These are phyloP conservation scores for Saccharomyces eubayanus DNA, from an alignment of 805 yeast genomes.

Conservation along the genomic window DNA sequence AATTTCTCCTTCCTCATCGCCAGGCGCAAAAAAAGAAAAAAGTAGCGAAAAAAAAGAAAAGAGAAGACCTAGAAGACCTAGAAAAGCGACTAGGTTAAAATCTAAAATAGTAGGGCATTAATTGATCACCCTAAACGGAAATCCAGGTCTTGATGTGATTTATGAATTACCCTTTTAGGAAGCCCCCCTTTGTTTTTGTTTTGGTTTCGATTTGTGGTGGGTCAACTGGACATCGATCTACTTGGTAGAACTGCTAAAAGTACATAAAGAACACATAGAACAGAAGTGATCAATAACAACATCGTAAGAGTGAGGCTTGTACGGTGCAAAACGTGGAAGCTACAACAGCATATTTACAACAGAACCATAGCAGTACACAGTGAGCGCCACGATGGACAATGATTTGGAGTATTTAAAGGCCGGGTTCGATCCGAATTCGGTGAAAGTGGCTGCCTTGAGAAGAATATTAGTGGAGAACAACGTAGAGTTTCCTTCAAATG, in stretches of 20 bases:
- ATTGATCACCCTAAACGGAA: background rate
- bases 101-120: background rate
- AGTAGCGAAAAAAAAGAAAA: background rate
- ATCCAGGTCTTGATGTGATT: background rate
- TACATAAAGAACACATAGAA: background rate
- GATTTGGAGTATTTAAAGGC: constrained; percentile 16
- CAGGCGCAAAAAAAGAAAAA: background rate
- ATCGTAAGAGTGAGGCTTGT: background rate
- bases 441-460: constrained; percentile 65
- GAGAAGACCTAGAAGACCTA: background rate
- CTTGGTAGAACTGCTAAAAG: background rate
- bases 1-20: background rate
- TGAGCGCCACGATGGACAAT: constrained; percentile 1
- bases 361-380: background rate
- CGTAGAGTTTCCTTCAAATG: constrained; percentile 51
- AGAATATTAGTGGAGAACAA: constrained; percentile 53
- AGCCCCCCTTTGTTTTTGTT: background rate
- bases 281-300: background rate
- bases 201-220: background rate
- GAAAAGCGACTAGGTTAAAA: background rate
- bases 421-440: constrained; percentile 60
- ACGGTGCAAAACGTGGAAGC: background rate
- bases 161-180: background rate
- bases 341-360: background rate
- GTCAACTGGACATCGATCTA: background rate